phyloP scores from a whole-genome alignment of 2,329 filamentous ascomycete species.

The Grosmannia clavigera region DNA sequence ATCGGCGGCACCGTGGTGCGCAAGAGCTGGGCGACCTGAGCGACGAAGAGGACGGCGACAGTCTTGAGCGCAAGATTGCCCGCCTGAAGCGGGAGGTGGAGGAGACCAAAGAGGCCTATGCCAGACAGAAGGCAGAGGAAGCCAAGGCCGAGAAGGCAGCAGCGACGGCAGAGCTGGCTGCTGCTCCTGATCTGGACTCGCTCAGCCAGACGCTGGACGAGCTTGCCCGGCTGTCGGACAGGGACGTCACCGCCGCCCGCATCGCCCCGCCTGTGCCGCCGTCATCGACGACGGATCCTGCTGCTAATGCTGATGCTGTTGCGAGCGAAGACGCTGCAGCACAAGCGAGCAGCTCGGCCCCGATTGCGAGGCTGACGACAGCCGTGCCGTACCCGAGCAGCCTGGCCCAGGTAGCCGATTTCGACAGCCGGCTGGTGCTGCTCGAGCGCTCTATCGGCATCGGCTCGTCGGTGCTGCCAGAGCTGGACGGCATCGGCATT shows the following conservation, averaged over 20 bases:
- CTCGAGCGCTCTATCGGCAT: constrained; percentile 76
- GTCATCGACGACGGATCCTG: not conserved
- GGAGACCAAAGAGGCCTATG: constrained; percentile 54
- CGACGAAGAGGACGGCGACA: constrained; percentile 35
- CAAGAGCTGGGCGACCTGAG: constrained; percentile 62
- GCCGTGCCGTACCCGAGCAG: constrained; percentile 35
- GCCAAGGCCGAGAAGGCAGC: constrained; percentile 17
- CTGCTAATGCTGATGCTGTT: not conserved
- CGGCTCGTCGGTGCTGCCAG: constrained; percentile 52
- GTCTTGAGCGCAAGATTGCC: constrained; percentile 65
- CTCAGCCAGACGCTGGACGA: constrained; percentile 62
- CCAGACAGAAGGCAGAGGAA: constrained; percentile 35
- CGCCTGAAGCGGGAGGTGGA: constrained; percentile 73
- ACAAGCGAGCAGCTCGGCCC: not conserved
- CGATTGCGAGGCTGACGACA: not conserved
- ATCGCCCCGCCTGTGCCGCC: not conserved
- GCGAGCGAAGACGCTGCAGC: constrained; percentile 11
- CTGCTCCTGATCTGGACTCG: constrained; percentile 34
- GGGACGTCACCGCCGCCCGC: constrained; percentile 3
- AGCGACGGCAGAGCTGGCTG: constrained; percentile 33
- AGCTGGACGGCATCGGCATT: constrained; percentile 40
- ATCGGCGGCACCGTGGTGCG: constrained; percentile 41
- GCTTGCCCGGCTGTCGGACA: constrained; percentile 31
- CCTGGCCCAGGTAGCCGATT: constrained; percentile 71
- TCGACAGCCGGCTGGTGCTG: constrained; percentile 67